Conservation (phyloP, 192 early-diverging fungal genomes). For the Pilobolus umbonatus region DNA sequence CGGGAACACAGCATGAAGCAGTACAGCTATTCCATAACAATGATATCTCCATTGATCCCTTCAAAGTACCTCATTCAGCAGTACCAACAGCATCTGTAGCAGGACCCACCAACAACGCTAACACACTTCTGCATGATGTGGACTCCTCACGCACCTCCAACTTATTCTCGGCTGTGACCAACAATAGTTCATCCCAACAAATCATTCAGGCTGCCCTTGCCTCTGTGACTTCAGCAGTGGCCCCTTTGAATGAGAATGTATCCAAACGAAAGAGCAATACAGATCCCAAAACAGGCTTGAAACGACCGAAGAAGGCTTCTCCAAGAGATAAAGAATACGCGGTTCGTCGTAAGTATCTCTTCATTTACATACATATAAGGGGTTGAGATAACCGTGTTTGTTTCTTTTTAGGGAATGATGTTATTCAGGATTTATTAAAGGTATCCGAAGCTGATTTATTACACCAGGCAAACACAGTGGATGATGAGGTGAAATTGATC, state of each 20-base stretch:
- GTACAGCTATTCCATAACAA: slow-evolving; percentile 18
- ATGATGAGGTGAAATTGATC: slow-evolving; percentile 17
- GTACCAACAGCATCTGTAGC: not conserved
- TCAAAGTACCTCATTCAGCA: not conserved
- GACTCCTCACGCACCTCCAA: slow-evolving; percentile 8
- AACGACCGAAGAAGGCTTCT: slow-evolving; percentile 21
- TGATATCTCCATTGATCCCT: not conserved
- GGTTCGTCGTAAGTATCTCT: slow-evolving; percentile 21
- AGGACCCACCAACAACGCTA: not conserved
- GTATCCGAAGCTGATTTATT: slow-evolving; percentile 21
- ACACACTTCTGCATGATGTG: slow-evolving; percentile 9
- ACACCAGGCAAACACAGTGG: slow-evolving; percentile 23
- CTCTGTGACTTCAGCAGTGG: slow-evolving; percentile 5
- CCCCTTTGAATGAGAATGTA: not conserved
- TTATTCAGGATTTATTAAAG: slow-evolving; percentile 29
- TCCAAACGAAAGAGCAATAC: slow-evolving; percentile 4
- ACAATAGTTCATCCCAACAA: slow-evolving; percentile 11
- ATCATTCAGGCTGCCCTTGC: slow-evolving; percentile 15
- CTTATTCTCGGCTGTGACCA: slow-evolving; percentile 2
- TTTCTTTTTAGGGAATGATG: slow-evolving; percentile 14
- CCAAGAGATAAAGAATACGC: slow-evolving; percentile 28
- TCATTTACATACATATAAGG: not conserved
- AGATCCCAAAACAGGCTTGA: not conserved
- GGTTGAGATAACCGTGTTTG: not conserved
- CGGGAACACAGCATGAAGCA: slow-evolving; percentile 23